Percentiles rank a stretch among this genome's conserved stretches.
phyloP scores from a whole-genome alignment of 2,329 filamentous ascomycete genomes.

The Boeremia lycopersici region DNA sequence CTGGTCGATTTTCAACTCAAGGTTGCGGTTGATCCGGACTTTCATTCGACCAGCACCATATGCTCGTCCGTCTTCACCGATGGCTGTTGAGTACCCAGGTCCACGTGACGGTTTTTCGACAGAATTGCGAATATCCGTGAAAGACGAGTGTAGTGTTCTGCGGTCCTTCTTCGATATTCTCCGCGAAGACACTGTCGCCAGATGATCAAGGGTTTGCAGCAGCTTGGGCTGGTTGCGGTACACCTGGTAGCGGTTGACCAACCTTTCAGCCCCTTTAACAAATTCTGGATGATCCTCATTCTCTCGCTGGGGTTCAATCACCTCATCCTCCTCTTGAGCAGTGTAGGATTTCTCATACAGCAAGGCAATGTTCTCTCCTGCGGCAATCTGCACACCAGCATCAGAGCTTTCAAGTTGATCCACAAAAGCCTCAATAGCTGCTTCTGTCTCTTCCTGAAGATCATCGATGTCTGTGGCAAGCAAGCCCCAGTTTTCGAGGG shows the following conservation, averaged over 20 bases:
- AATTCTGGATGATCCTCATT: constrained; percentile 53
- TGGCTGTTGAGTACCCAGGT: constrained; percentile 68
- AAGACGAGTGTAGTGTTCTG: constrained; percentile 69
- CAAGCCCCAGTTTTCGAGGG: constrained; percentile 79
- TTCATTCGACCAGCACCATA: constrained; percentile 65
- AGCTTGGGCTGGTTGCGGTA: constrained; percentile 69
- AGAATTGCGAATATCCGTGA: constrained; percentile 68
- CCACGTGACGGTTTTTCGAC: constrained; percentile 71
- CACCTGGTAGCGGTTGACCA: constrained; percentile 69
- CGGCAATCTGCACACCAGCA: constrained; percentile 74
- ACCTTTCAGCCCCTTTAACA: constrained; percentile 32
- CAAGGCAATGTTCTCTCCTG: constrained; percentile 80
- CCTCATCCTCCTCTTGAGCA: constrained; percentile 63
- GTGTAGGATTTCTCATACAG: constrained; percentile 77
- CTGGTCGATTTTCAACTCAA: constrained; percentile 68
- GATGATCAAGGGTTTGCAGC: constrained; percentile 62
- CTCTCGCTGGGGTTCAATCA: constrained; percentile 54
- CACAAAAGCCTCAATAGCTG: constrained; percentile 78
- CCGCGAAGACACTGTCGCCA: constrained; percentile 66
- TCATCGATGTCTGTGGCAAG: constrained; percentile 79
- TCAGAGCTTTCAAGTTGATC: constrained; percentile 83
- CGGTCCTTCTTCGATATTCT: constrained; percentile 70
- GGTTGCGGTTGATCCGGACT: constrained; percentile 64
- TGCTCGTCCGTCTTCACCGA: constrained; percentile 64
- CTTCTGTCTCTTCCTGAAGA: constrained; percentile 71